phyloP scores from a whole-genome alignment of 2,329 filamentous ascomycete species.

The Penicillium palitans region DNA sequence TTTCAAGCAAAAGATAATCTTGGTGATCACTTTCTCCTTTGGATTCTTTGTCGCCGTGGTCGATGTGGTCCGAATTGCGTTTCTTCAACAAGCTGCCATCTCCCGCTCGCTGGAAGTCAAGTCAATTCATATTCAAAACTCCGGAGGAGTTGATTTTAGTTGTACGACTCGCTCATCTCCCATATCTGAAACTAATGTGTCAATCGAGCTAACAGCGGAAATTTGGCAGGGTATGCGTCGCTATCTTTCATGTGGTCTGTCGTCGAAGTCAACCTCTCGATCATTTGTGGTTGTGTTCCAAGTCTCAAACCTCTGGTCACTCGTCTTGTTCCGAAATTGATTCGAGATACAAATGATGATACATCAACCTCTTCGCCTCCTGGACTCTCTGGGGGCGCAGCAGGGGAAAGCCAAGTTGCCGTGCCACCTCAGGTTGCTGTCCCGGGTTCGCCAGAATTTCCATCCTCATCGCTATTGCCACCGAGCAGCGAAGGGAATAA shows the following conservation, averaged over 20 bases:
- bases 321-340: constrained; percentile 57
- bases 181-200: background rate
- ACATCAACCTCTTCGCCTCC: constrained; percentile 17
- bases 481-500: constrained; percentile 19
- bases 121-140: constrained; percentile 38
- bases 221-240: constrained; percentile 68
- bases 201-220: constrained; percentile 45
- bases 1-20: constrained; percentile 79
- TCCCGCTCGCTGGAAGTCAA: constrained; percentile 34
- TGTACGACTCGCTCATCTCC: constrained; percentile 37
- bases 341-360: constrained; percentile 50
- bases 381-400: constrained; percentile 3
- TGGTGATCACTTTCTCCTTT: constrained; percentile 81
- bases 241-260: constrained; percentile 91
- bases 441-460: background rate
- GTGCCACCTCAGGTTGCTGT: constrained; percentile 14
- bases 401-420: constrained; percentile 11
- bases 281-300: constrained; percentile 89
- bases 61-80: constrained; percentile 86
- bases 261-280: constrained; percentile 86
- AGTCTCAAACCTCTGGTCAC: constrained; percentile 83
- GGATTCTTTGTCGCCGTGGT: constrained; percentile 86
- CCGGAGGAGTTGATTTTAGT: constrained; percentile 52
- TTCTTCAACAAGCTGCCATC: constrained; percentile 71
- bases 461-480: constrained; percentile 11